Evolutionary conservation across 352 stramenopile species (phyloP), one percentile per base, ranked within the genome.

Genomic region (Phytophthora hybrid): DNA sequence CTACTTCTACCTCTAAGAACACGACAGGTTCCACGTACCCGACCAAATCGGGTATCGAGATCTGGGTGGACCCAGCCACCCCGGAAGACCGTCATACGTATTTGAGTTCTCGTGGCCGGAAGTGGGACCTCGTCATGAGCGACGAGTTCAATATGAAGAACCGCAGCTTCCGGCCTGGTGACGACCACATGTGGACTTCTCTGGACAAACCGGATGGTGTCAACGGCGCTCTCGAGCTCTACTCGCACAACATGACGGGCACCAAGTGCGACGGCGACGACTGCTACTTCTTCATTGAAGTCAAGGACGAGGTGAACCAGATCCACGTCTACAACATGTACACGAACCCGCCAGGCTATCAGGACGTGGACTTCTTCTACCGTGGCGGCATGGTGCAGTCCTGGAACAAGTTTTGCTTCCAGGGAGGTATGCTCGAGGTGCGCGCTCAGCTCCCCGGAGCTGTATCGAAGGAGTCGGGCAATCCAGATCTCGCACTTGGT

Each of bases 381-480:
- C 80, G 82, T 39, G 88, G 84, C 14, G 95, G 74, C 0, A 96
- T 98, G 91, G 55, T 98, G 2, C 92, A 98, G 69, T 85, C 76
- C 0, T 98, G 94, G 94, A 97, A 98, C 71, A 98, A 98, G 41
- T 98, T 98, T 69, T 98, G 94, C 73, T 97, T 97, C 71, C 95
- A 95, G 39, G 94, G 94, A n/a, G 96, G 96, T 5, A 97, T 98
- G 62, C 67, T 99, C 8, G 95, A 99, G 76, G 92, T 98, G 11
- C 72, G 86, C 21, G 88, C 95, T 4, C 89, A 97, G 54, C 82
- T 99, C 1, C 96, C 96, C 4, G 96, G 95, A 19, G 60, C 61
- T 7, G 79, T 86, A 69, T 73, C 82, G 26, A 78, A 83, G 23
- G 74, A 76, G 1, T 85, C 82, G 2, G 69, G 74, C 0, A 91